Percentiles rank a stretch among this genome's conserved stretches.
Conservation (phyloP, 345 rosid genomes). For the Brassica juncea region DNA sequence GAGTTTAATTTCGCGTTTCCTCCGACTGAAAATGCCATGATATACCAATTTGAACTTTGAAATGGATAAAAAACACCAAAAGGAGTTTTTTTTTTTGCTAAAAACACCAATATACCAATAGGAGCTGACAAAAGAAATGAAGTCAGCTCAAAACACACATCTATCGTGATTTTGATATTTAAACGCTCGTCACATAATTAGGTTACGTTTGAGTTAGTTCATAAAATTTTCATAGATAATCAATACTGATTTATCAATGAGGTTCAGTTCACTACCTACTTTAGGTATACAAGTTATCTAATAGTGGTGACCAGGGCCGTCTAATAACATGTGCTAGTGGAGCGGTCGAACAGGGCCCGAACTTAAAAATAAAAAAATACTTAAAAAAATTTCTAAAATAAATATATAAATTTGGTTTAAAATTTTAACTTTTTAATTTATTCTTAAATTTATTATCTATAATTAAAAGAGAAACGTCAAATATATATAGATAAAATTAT, state of each 20-base stretch:
- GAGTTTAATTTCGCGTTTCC: neutral
- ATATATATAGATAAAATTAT: too few species aligned
- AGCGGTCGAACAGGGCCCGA: too few species aligned
- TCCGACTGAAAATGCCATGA: neutral
- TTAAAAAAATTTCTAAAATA: too few species aligned
- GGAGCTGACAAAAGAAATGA: neutral
- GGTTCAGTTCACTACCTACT: conserved; percentile 13
- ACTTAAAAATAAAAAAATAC: too few species aligned
- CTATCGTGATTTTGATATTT: neutral
- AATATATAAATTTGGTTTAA: too few species aligned
- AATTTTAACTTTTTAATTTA: too few species aligned
- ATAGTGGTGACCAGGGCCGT: neutral
- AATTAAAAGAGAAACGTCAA: too few species aligned
- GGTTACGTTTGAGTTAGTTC: conserved; percentile 3
- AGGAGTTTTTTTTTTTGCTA: neutral
- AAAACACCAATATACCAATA: neutral
- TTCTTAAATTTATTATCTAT: too few species aligned
- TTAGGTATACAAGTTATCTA: neutral
- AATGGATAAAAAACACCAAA: neutral
- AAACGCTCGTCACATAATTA: conserved; percentile 11
- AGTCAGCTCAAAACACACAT: conserved; percentile 15
- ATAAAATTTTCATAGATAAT: neutral
- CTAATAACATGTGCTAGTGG: too few species aligned
- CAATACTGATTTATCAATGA: neutral
- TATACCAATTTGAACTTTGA: neutral